phyloP scores from a whole-genome alignment of 192 early-diverging fungal species.

The Paraglomus brasilianum region DNA sequence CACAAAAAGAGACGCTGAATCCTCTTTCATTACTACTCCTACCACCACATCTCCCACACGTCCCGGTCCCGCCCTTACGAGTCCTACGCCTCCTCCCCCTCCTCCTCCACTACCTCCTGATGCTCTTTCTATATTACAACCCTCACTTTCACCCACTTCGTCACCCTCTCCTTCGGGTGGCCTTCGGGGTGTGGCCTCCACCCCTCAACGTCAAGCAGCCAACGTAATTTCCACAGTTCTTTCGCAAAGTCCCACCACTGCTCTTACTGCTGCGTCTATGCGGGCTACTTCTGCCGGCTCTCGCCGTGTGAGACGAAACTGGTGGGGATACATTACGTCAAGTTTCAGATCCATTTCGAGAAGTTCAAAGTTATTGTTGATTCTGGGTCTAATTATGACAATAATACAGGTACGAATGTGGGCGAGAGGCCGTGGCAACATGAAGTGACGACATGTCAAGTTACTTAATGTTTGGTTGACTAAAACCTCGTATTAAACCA shows the following conservation, averaged over 20 bases:
- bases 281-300: conserved; percentile 14
- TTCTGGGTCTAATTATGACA: conserved; percentile 14
- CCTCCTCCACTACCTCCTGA: no score
- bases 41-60: no score
- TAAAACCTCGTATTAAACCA: no score
- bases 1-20: no score
- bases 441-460: no score
- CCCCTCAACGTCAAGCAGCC: background rate
- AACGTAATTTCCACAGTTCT: conserved; percentile 23
- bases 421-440: no score
- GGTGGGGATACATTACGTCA: conserved; percentile 14
- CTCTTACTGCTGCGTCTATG: conserved; percentile 25
- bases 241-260: background rate
- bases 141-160: background rate
- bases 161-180: background rate
- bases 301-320: conserved; percentile 19
- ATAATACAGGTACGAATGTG: conserved; percentile 22
- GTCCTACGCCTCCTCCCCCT: no score
- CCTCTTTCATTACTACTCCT: no score
- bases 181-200: no score
- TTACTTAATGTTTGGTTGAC: no score
- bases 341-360: conserved; percentile 29
- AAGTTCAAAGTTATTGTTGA: conserved; percentile 23
- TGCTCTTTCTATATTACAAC: no score
- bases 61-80: no score